These are phyloP conservation scores for Diaporthe humulicola DNA, from an alignment of 2,329 filamentous ascomycete species.

Conservation along the genomic window DNA sequence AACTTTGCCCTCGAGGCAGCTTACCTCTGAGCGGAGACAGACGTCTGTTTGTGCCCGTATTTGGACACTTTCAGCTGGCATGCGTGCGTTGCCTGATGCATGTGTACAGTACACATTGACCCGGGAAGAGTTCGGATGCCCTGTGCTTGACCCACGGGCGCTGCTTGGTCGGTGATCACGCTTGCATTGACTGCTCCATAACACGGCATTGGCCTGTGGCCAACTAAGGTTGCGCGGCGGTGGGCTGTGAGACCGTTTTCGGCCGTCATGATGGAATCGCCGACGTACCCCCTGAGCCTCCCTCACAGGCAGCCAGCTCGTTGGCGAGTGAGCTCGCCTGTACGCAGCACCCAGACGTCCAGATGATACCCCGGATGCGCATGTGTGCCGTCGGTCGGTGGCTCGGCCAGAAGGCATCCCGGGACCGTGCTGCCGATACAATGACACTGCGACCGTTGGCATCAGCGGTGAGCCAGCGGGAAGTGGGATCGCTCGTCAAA, in stretches of 20 bases:
- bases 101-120: background rate
- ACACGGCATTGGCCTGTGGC: constrained; percentile 18
- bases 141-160: constrained; percentile 26
- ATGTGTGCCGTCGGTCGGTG: background rate
- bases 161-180: constrained; percentile 9
- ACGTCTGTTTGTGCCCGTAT: background rate
- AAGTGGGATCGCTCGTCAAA: constrained; percentile 2
- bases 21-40: background rate
- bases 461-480: constrained; percentile 14
- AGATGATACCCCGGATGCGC: constrained; percentile 10
- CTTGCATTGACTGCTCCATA: constrained; percentile 18
- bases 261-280: constrained; percentile 20
- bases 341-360: background rate
- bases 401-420: background rate
- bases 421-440: constrained; percentile 6
- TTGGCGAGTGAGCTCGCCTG: background rate
- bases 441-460: background rate
- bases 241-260: constrained; percentile 24
- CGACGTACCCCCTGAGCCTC: constrained; percentile 13
- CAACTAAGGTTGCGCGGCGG: constrained; percentile 22
- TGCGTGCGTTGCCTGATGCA: background rate
- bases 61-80: background rate
- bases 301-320: background rate
- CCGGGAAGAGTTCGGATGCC: constrained; percentile 15
- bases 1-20: background rate